phyloP scores from a whole-genome alignment of 176 grass and related monocot species.

The Rhynchospora pubera region DNA sequence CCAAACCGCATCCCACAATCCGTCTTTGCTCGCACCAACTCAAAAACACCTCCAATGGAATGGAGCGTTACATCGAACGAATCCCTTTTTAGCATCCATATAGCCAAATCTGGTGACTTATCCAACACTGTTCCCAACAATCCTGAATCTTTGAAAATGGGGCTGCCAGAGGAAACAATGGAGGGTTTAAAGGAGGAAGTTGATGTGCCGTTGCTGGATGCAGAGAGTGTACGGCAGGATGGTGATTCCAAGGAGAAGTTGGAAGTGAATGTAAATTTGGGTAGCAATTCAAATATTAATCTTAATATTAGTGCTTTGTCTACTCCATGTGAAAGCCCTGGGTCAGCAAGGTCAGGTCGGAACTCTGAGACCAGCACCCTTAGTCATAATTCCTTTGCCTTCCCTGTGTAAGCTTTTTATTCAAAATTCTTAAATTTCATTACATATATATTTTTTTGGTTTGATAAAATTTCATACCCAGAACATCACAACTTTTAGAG shows the following conservation, averaged over 20 bases:
- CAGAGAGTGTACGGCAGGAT: conserved; percentile 7
- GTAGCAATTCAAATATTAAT: conserved; percentile 30
- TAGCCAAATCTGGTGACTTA: conserved; percentile 49
- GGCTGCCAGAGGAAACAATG: conserved; percentile 27
- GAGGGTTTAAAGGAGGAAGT: conserved; percentile 22
- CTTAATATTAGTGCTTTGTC: conserved; percentile 49
- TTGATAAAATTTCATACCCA: neutral
- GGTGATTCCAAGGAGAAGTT: neutral
- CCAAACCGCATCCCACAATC: conserved; percentile 58
- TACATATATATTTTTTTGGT: neutral
- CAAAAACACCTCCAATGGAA: conserved; percentile 29
- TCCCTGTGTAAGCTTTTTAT: conserved; percentile 64
- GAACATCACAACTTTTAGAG: neutral
- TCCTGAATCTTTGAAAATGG: conserved; percentile 31
- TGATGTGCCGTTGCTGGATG: neutral
- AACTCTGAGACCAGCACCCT: conserved; percentile 11
- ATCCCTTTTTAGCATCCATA: conserved; percentile 71
- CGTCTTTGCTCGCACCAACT: conserved; percentile 35
- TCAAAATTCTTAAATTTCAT: neutral
- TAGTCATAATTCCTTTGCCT: conserved; percentile 48
- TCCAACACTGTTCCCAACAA: conserved; percentile 36
- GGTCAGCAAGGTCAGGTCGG: neutral
- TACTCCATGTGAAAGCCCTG: conserved; percentile 26
- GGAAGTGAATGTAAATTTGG: conserved; percentile 2
- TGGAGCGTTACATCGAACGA: conserved; percentile 81